These are phyloP conservation scores for Podaxis mareebaensis DNA, from an alignment of 768 basidiomycete species.

Conservation along the genomic window DNA sequence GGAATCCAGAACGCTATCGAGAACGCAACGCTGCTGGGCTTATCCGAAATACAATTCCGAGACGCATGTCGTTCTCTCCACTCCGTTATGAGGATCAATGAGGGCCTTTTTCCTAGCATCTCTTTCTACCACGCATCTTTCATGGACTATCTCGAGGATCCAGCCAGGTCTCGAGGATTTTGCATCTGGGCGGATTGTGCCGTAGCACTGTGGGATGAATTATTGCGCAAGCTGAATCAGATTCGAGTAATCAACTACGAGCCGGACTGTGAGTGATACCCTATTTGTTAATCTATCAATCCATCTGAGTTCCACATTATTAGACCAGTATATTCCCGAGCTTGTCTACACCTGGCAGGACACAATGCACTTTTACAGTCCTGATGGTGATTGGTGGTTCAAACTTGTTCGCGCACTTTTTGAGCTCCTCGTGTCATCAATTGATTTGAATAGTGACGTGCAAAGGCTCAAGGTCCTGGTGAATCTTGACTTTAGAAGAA, in stretches of 20 bases:
- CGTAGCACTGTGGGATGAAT: not conserved
- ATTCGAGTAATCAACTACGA: not conserved
- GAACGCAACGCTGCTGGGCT: not conserved
- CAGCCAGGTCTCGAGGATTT: not conserved
- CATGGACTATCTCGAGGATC: not conserved
- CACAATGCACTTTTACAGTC: not conserved
- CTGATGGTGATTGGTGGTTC: not conserved
- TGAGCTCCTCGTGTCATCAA: not conserved
- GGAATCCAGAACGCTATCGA: not conserved
- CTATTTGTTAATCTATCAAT: not conserved
- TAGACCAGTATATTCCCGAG: not conserved
- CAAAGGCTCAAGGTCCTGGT: not conserved
- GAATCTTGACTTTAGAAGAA: not conserved
- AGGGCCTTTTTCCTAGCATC: not conserved
- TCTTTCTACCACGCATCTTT: conserved; percentile 4
- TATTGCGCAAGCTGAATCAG: not conserved
- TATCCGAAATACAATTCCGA: conserved; percentile 2
- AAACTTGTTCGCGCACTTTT: not conserved
- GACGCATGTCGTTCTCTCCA: not conserved
- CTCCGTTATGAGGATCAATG: not conserved
- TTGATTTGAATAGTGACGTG: not conserved
- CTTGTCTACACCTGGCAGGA: not conserved
- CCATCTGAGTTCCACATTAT: not conserved
- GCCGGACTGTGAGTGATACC: not conserved
- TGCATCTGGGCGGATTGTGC: not conserved